Evolutionary conservation across 2,329 filamentous ascomycete species (phyloP), one percentile per base, ranked within the genome.

Genomic region (Herpotrichia juniperi): DNA sequence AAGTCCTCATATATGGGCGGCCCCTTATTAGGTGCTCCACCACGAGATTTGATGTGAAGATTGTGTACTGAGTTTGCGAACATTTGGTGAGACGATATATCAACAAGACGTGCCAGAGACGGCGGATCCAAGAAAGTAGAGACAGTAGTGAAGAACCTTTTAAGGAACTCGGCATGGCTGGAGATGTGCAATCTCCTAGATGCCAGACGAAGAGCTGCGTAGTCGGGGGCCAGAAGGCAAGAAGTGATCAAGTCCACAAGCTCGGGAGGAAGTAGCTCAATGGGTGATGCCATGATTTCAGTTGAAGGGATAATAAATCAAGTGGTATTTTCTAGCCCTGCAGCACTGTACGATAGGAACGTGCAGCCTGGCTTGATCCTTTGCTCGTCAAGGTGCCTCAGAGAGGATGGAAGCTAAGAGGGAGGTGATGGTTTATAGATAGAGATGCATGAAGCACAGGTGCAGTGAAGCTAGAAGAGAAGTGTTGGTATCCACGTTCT

Each of bases 181-280:
- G 64, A 57, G 25, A 58, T 45, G 45, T 62, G 47, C 9, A 68
- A 48, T n/a, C 57, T 58, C 22, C 51, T 59, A 1, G 66, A 70
- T 24, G 53, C 44, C 16, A 69, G 59, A 39, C 68, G 67, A 11
- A 71, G 46, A 16, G 49, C 42, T 21, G 59, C 54, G 24, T 63
- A 62, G 10, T 55, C 56, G 6, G 48, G 17, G 8, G 64, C 35
- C 22, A 58, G 43, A 17, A 71, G 46, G 37, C 56, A 31, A 30
- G 46, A 42, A 39, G 59, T 53, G 24, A 70, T 54, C 24, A 64
- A 46, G 21, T 69, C 67, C 30, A 66, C 59, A 6, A 70, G 54
- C 62, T 71, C 68, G 14, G 63, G 58, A 17, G 66, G 65, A 39
- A 71, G 65, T 35, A 51, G 44, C 43, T 68, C 67, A 24, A 71